These are phyloP conservation scores for Solanum lignicaule DNA, from an alignment of 257 asterid species.

Conservation along the genomic window DNA sequence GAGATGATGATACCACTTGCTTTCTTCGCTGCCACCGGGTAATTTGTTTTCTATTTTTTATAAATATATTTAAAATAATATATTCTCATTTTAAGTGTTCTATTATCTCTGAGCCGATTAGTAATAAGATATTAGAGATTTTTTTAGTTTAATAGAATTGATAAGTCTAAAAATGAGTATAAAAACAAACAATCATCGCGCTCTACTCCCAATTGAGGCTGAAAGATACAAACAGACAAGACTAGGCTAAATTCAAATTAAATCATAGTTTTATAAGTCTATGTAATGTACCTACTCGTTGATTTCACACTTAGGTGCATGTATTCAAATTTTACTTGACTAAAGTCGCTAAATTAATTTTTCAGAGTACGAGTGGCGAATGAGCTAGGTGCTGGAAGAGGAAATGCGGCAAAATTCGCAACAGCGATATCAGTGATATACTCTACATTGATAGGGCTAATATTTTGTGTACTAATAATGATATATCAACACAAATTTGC, in stretches of 20 bases:
- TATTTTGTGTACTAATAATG: constrained; percentile 18
- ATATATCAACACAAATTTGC: constrained; percentile 24
- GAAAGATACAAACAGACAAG: background rate
- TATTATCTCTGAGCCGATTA: background rate
- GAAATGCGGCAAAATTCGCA: constrained; percentile 40
- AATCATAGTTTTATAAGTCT: too few species aligned
- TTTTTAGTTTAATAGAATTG: too few species aligned
- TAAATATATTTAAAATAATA: too few species aligned
- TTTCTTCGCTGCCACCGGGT: constrained; percentile 55
- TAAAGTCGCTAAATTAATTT: background rate
- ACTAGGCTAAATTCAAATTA: too few species aligned
- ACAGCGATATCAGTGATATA: constrained; percentile 33
- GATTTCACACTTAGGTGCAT: background rate
- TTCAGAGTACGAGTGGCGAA: constrained; percentile 48
- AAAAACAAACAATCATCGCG: too few species aligned
- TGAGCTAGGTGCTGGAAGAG: constrained; percentile 50
- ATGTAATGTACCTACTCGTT: too few species aligned
- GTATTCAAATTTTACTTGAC: background rate
- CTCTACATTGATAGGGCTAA: constrained; percentile 29
- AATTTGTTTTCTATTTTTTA: background rate
- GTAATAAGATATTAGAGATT: background rate
- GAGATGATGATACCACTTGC: constrained; percentile 49
- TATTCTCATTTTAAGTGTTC: too few species aligned
- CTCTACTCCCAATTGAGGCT: background rate
- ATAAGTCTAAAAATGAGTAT: background rate